Percentiles rank a stretch among this genome's conserved stretches.
Conservation (phyloP, 306 rosid genomes). For the Fragaria iinumae region DNA sequence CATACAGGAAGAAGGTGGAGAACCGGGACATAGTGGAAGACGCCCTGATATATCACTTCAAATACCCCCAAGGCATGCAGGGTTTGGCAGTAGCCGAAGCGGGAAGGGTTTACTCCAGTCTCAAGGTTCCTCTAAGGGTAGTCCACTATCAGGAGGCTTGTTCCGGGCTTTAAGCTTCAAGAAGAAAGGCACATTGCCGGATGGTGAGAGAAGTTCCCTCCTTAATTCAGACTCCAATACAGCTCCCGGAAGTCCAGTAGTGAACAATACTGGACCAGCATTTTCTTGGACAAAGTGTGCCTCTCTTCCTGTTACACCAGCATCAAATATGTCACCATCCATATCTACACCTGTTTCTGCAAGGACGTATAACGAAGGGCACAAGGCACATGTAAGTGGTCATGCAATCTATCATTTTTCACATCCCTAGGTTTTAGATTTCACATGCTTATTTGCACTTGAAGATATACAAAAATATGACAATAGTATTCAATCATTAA, state of each 20-base stretch:
- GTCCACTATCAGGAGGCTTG: conserved; percentile 54
- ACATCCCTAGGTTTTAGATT: conserved; percentile 17
- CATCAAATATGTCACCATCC: conserved; percentile 62
- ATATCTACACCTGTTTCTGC: conserved; percentile 72
- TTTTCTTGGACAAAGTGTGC: conserved; percentile 71
- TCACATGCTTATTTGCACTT: conserved; percentile 15
- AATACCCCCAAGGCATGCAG: conserved; percentile 78
- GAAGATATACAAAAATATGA: neutral
- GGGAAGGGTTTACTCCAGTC: conserved; percentile 68
- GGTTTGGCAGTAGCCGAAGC: conserved; percentile 51
- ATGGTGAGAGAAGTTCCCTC: conserved; percentile 84
- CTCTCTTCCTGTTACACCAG: conserved; percentile 84
- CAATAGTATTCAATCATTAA: neutral
- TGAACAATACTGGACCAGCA: conserved; percentile 42
- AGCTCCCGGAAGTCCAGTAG: conserved; percentile 51
- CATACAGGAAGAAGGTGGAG: conserved; percentile 38
- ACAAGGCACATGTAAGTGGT: conserved; percentile 54
- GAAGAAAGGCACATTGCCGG: conserved; percentile 50
- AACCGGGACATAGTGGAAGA: conserved; percentile 43
- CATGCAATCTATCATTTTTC: conserved; percentile 19
- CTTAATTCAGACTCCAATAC: conserved; percentile 55
- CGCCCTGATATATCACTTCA: conserved; percentile 93
- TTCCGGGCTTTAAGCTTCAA: conserved; percentile 85
- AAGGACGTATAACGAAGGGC: conserved; percentile 54
- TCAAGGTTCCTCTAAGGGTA: conserved; percentile 61